phyloP scores from a whole-genome alignment of 148 eudicot species.

The Linanthus parryae region DNA sequence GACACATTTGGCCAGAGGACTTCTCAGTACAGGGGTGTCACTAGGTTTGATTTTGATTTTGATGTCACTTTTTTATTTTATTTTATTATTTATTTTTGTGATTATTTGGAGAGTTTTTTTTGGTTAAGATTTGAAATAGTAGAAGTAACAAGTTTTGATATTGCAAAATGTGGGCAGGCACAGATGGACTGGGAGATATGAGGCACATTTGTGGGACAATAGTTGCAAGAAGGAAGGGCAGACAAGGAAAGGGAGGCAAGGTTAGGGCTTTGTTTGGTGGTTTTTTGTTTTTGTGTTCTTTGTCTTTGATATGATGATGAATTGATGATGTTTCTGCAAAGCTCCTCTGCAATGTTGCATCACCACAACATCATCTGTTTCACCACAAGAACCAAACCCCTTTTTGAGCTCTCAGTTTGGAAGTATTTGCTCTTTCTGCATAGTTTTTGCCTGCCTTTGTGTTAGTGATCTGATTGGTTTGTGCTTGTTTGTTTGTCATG shows the following conservation, averaged over 20 bases:
- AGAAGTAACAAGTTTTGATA: too few species aligned
- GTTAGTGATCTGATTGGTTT: slow-evolving; percentile 20
- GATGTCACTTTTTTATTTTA: background rate
- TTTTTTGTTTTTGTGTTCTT: slow-evolving; percentile 1
- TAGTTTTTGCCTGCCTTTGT: slow-evolving; percentile 9
- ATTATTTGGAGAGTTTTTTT: background rate
- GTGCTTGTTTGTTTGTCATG: slow-evolving; percentile 33
- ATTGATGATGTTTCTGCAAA: too few species aligned
- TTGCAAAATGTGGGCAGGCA: slow-evolving; percentile 27
- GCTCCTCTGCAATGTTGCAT: background rate
- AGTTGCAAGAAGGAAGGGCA: slow-evolving; percentile 90
- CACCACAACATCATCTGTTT: background rate
- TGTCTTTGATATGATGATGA: too few species aligned
- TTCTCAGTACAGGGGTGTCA: slow-evolving; percentile 83
- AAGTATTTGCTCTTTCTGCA: slow-evolving; percentile 16
- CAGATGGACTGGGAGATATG: slow-evolving; percentile 95
- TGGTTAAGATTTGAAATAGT: background rate
- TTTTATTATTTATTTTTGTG: background rate
- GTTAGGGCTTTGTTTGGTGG: slow-evolving; percentile 26
- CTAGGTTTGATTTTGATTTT: slow-evolving; percentile 38
- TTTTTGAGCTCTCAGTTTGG: slow-evolving; percentile 1
- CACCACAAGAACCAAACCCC: background rate
- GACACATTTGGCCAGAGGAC: slow-evolving; percentile 87
- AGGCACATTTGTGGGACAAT: slow-evolving; percentile 91
- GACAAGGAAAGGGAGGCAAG: slow-evolving; percentile 94